Evolutionary conservation across 768 basidiomycete species (phyloP).

Genomic region (Austroboletus eburneus): DNA sequence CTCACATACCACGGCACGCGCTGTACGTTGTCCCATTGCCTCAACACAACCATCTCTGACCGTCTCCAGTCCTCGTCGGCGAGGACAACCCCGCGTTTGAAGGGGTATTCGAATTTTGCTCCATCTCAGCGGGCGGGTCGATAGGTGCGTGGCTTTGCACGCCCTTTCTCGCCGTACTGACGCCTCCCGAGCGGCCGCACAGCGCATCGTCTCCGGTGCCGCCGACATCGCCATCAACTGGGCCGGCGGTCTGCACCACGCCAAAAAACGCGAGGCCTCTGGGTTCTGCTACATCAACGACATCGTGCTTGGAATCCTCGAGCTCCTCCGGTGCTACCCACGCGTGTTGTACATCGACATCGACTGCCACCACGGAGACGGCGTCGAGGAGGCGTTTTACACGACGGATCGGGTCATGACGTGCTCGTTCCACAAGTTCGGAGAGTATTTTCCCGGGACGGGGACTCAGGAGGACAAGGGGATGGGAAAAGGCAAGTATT

Average conservation of each 20-base stretch:
- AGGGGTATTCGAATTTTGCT: slow-evolving; percentile 94
- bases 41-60: slow-evolving; percentile 1
- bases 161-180: neutral
- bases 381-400: slow-evolving; percentile 98
- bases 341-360: slow-evolving; percentile 97
- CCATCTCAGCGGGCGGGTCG: slow-evolving; percentile 93
- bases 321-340: slow-evolving; percentile 78
- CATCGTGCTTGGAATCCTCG: slow-evolving; percentile 92
- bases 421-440: slow-evolving; percentile 94
- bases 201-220: slow-evolving; percentile 71
- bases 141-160: slow-evolving; percentile 56
- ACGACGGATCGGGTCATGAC: slow-evolving; percentile 98
- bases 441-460: slow-evolving; percentile 75
- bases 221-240: slow-evolving; percentile 89
- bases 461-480: slow-evolving; percentile 84
- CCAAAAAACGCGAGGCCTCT: slow-evolving; percentile 97
- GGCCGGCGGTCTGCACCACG: slow-evolving; percentile 98
- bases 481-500: slow-evolving; percentile 77
- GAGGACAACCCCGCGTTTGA: slow-evolving; percentile 98
- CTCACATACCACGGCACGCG: slow-evolving; percentile 80
- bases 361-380: slow-evolving; percentile 98
- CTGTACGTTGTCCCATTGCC: slow-evolving; percentile 48
- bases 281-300: slow-evolving; percentile 99
- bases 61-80: slow-evolving; percentile 52
- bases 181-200: slow-evolving; percentile 60